These are phyloP conservation scores for Peribolospora baueri DNA, from an alignment of 768 basidiomycete genomes.

Conservation along the genomic window DNA sequence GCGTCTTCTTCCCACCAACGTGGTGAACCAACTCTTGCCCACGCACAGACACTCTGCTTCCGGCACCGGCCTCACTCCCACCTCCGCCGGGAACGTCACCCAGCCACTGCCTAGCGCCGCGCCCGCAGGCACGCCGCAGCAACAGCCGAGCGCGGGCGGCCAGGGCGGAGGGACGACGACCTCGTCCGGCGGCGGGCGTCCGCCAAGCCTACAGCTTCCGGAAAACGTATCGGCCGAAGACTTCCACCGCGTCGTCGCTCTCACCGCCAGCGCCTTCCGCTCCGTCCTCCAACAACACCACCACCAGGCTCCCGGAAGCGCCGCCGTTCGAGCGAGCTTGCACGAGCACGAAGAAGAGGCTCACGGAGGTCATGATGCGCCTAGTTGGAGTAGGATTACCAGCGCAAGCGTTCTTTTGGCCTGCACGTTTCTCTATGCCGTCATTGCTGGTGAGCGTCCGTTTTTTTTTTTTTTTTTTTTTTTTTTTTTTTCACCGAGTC, in stretches of 20 bases:
- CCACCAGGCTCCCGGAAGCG: constrained; percentile 18
- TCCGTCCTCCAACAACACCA: constrained; percentile 40
- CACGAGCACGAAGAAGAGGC: constrained; percentile 28
- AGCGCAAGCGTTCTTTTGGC: constrained; percentile 70
- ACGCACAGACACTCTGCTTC: constrained; percentile 10
- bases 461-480: background rate
- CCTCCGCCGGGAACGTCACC: background rate
- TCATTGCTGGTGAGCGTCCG: constrained; percentile 59
- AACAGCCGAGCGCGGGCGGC: constrained; percentile 39
- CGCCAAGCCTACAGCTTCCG: constrained; percentile 29
- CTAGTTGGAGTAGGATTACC: constrained; percentile 75
- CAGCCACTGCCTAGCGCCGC: background rate
- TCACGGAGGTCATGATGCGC: constrained; percentile 75
- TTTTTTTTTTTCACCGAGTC: too few species aligned
- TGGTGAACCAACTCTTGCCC: constrained; percentile 16
- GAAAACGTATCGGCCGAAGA: constrained; percentile 55
- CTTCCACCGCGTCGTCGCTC: constrained; percentile 77
- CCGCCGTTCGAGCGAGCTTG: constrained; percentile 14
- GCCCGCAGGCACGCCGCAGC: constrained; percentile 1
- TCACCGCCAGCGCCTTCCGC: constrained; percentile 68
- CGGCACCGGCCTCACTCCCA: background rate
- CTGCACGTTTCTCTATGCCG: constrained; percentile 78
- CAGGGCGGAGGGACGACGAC: constrained; percentile 16
- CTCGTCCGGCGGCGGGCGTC: constrained; percentile 10
- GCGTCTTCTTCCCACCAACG: constrained; percentile 16